Conservation (phyloP, 1,139 yeast species). For the Ashbya aceris region DNA sequence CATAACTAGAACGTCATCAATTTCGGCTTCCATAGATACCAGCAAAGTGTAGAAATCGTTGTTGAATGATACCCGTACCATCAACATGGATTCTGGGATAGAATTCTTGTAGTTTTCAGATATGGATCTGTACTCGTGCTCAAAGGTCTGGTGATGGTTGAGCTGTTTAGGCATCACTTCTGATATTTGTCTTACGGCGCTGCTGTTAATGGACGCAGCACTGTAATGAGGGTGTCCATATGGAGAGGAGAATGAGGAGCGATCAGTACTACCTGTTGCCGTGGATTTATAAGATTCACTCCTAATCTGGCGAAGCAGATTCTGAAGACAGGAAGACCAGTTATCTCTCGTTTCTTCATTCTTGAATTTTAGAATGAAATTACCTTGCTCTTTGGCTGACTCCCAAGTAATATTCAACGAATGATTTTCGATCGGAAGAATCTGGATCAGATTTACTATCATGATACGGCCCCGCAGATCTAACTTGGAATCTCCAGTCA, state of each 20-base stretch:
- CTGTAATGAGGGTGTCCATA: conserved; percentile 22
- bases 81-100: conserved; percentile 30
- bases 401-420: conserved; percentile 68
- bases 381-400: conserved; percentile 68
- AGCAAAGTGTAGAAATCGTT: conserved; percentile 34
- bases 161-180: conserved; percentile 28
- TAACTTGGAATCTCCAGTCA: conserved; percentile 28
- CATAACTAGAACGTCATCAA: conserved; percentile 27
- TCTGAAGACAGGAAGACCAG: conserved; percentile 55
- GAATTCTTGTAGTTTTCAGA: conserved; percentile 33
- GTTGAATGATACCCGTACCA: conserved; percentile 33
- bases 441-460: conserved; percentile 54
- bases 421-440: conserved; percentile 37
- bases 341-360: conserved; percentile 63
- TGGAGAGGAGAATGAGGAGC: conserved; percentile 20
- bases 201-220: conserved; percentile 21
- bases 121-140: conserved; percentile 31
- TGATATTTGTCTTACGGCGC: conserved; percentile 29
- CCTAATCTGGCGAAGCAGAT: conserved; percentile 31
- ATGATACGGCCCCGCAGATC: conserved; percentile 65
- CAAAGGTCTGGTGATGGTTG: conserved; percentile 24
- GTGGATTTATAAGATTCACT: conserved; percentile 30
- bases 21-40: conserved; percentile 28
- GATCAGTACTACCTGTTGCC: conserved; percentile 18
- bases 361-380: conserved; percentile 58